Evolutionary conservation across 2,329 filamentous ascomycete species (phyloP), one percentile per base, ranked within the genome.

Genomic region (Basipetospora chlamydospora): DNA sequence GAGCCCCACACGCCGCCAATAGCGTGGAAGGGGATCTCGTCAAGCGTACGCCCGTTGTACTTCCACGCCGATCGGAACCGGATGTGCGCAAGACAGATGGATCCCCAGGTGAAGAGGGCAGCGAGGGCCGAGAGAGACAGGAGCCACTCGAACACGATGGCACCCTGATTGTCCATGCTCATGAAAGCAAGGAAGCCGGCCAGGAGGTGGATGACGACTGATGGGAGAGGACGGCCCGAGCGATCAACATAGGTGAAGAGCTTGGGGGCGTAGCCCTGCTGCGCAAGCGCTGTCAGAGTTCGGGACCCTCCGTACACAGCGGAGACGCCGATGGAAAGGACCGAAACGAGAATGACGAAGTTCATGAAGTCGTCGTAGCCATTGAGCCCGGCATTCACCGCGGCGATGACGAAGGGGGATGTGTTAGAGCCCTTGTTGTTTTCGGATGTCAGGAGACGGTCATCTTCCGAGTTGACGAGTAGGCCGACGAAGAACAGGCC

Each of bases 21-120:
- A 13, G 74, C 71, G 26, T 56, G 55, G 60, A 77, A 83, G 1
- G 77, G 71, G 4, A 83, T 66, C 48, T 77, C 73, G n/a, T 78
- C 71, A 4, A 77, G 51, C 2, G 60, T 64, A 46, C 69, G 72
- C 17, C 73, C 73, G 39, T 77, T 64, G 12, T 55, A 49, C 16
- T 50, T 53, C 75, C 75, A 80, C 0, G 73, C 76, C 4, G 48
- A 43, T 26, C 76, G 73, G 66, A 78, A 80, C n/a, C 75, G 73
- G 45, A 80, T 76, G 47, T 80, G 75, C 1, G 70, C 66, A 13
- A 75, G 51, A 50, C 73, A 77, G 46, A 80, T 77, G 31, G 67
- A 73, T 16, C 64, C 72, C 75, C 75, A 80, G 12, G 73, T 71
- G 52, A 78, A 79, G 30, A 80, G 63, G 17, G 71, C 65, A 10